Percentiles rank a stretch among this genome's conserved stretches.
Conservation (phyloP, 1,139 yeast species). For the Diutina ranongensis region DNA sequence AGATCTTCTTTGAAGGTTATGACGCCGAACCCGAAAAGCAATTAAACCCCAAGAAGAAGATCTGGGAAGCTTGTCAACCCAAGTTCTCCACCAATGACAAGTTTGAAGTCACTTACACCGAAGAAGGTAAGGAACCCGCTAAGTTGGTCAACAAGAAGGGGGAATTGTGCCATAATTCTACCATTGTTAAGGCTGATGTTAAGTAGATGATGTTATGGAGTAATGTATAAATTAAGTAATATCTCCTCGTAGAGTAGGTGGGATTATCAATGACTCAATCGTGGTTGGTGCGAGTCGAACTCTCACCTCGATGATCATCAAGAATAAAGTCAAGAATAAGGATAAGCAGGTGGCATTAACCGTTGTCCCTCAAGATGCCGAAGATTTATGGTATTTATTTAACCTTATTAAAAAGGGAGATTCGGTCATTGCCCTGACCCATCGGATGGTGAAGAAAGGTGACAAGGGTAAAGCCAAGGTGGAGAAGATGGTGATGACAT, state of each 20-base stretch:
- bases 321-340: constrained; percentile 15
- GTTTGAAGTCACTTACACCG: constrained; percentile 70
- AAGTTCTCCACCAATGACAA: constrained; percentile 68
- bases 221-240: background rate
- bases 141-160: constrained; percentile 71
- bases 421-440: constrained; percentile 55
- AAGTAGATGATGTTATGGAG: constrained; percentile 47
- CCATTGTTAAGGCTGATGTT: constrained; percentile 61
- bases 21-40: constrained; percentile 85
- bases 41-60: constrained; percentile 95
- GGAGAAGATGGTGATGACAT: constrained; percentile 45
- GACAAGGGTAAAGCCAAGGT: constrained; percentile 29
- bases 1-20: constrained; percentile 85
- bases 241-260: background rate
- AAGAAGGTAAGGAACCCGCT: constrained; percentile 69
- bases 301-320: background rate
- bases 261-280: background rate
- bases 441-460: constrained; percentile 47
- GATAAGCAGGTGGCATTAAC: constrained; percentile 58
- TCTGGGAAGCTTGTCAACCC: constrained; percentile 95
- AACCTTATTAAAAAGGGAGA: constrained; percentile 73
- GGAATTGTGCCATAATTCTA: constrained; percentile 55
- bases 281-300: background rate
- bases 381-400: constrained; percentile 83
- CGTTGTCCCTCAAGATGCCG: constrained; percentile 75